A percentile compares a stretch with the other conserved stretches of the same genome.
phyloP scores from a whole-genome alignment of 495 filamentous ascomycete species.

The Penicillium roqueforti region DNA sequence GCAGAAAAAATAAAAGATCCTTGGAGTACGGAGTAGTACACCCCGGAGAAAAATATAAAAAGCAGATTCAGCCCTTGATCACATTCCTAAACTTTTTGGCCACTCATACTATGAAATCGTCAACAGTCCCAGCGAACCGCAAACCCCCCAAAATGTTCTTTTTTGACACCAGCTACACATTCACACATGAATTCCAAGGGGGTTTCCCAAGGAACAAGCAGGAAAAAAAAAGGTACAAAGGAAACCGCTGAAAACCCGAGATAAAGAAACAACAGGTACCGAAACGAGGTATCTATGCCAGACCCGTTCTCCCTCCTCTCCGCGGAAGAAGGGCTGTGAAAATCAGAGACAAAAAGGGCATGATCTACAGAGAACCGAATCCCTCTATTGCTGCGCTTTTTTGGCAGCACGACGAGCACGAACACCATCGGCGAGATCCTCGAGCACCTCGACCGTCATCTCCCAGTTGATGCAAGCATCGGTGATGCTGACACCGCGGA shows the following conservation, averaged over 20 bases:
- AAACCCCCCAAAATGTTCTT: constrained; percentile 6
- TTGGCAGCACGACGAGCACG: constrained; percentile 58
- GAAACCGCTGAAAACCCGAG: constrained; percentile 12
- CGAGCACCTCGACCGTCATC: constrained; percentile 75
- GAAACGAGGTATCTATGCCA: constrained; percentile 22
- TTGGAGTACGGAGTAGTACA: not conserved
- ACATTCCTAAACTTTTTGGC: not conserved
- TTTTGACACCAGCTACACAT: constrained; percentile 6
- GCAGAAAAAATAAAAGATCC: not conserved
- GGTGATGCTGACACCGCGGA: constrained; percentile 94
- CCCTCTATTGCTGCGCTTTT: constrained; percentile 24
- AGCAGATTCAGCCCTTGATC: not conserved
- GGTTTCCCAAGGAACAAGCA: not conserved
- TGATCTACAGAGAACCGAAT: not conserved
- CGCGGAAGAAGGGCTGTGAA: not conserved
- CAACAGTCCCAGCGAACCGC: not conserved
- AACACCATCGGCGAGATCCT: constrained; percentile 82
- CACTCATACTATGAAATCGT: not conserved
- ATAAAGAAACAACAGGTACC: constrained; percentile 7
- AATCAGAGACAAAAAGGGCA: constrained; percentile 5
- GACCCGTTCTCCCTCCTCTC: not conserved
- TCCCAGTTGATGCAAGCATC: constrained; percentile 98
- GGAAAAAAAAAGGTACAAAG: constrained; percentile 8
- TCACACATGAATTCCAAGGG: constrained; percentile 4
- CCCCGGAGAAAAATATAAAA: not conserved